Conservation (phyloP, 2,329 filamentous ascomycete genomes). For the Neurospora crassa region DNA sequence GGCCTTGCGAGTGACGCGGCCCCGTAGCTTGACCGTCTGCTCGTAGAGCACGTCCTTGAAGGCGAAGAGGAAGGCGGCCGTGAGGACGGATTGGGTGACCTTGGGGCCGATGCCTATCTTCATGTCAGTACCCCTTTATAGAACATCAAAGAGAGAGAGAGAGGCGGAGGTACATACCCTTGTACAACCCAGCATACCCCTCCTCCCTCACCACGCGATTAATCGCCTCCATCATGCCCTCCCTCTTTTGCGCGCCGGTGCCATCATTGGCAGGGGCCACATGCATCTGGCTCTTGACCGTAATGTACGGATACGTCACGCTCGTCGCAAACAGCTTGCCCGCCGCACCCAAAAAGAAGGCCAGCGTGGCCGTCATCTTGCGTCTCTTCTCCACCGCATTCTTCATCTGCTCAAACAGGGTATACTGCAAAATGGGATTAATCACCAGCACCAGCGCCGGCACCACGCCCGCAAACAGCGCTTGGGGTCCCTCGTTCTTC, state of each 20-base stretch:
- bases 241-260: conserved; percentile 45
- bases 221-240: conserved; percentile 71
- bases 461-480: conserved; percentile 85
- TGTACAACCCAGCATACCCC: conserved; percentile 87
- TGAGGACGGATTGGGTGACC: conserved; percentile 93
- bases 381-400: conserved; percentile 68
- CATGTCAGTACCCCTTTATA: too few species aligned
- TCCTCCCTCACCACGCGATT: conserved; percentile 76
- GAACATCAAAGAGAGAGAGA: not conserved
- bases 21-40: conserved; percentile 60
- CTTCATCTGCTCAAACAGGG: conserved; percentile 97
- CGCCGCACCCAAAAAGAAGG: conserved; percentile 83
- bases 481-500: conserved; percentile 70
- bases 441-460: conserved; percentile 90
- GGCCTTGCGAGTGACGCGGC: conserved; percentile 31
- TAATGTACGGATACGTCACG: conserved; percentile 98
- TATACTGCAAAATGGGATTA: conserved; percentile 98
- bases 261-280: conserved; percentile 59
- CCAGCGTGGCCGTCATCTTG: conserved; percentile 73
- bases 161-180: conserved; percentile 48
- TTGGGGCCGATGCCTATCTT: conserved; percentile 80
- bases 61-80: conserved; percentile 90
- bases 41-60: conserved; percentile 97
- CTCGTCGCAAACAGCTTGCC: conserved; percentile 91
- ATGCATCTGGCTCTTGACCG: conserved; percentile 96